Percentiles rank a stretch among this genome's conserved stretches.
Conservation (phyloP, 2,329 filamentous ascomycete species). For the Hyphodiscus sp. region DNA sequence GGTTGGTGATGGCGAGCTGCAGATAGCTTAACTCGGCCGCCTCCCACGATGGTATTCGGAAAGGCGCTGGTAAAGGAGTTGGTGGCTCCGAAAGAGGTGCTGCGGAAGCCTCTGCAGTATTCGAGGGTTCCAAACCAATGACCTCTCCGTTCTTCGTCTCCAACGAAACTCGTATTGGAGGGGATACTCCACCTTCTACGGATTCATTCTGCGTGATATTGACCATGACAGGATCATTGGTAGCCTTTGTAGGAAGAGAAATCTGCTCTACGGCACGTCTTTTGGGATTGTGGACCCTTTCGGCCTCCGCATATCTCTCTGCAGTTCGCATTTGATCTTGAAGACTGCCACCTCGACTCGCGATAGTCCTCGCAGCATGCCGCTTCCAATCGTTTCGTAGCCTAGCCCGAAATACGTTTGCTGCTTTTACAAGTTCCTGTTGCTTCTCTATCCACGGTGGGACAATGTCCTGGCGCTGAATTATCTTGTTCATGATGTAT, state of each 20-base stretch:
- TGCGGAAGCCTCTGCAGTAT: slow-evolving; percentile 2
- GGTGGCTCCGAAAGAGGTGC: slow-evolving; percentile 1
- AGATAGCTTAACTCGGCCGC: slow-evolving; percentile 67
- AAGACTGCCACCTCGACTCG: slow-evolving; percentile 68
- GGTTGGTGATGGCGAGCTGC: slow-evolving; percentile 64
- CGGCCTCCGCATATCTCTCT: slow-evolving; percentile 67
- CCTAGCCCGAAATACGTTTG: slow-evolving; percentile 64
- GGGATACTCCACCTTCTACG: slow-evolving; percentile 8
- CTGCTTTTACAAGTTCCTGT: slow-evolving; percentile 71
- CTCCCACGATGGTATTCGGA: slow-evolving; percentile 76
- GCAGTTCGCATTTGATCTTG: slow-evolving; percentile 67
- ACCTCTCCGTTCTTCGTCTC: slow-evolving; percentile 12
- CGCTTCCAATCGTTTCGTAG: slow-evolving; percentile 78
- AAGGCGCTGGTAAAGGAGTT: slow-evolving; percentile 44
- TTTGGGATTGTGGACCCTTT: slow-evolving; percentile 57
- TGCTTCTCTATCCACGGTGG: slow-evolving; percentile 99
- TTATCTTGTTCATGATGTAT: slow-evolving; percentile 98
- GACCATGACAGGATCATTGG: slow-evolving; percentile 43
- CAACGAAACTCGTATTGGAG: slow-evolving; percentile 13
- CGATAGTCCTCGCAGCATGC: slow-evolving; percentile 72
- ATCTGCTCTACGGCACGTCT: slow-evolving; percentile 40
- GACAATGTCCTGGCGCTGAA: slow-evolving; percentile 89
- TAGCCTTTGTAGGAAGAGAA: slow-evolving; percentile 39
- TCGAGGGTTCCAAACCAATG: not conserved
- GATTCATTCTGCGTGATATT: slow-evolving; percentile 35